Percentiles rank a stretch among this genome's conserved stretches.
Conservation (phyloP, 2,329 filamentous ascomycete genomes). For the Ophiostoma ips region DNA sequence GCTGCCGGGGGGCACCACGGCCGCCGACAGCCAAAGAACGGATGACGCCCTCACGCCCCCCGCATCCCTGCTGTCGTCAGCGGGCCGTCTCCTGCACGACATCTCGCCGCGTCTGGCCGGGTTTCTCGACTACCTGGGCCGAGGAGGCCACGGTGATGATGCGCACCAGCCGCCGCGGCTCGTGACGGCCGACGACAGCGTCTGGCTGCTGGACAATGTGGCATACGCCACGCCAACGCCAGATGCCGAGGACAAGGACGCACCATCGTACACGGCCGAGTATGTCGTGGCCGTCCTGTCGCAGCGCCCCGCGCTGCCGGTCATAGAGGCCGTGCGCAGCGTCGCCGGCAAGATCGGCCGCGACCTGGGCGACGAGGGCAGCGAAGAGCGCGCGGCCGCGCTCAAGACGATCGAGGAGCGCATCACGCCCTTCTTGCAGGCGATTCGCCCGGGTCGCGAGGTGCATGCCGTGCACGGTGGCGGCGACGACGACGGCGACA, state of each 20-base stretch:
- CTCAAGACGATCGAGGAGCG: conserved; percentile 47
- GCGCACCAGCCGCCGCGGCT: too few species aligned
- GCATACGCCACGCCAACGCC: conserved; percentile 41
- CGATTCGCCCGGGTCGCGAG: conserved; percentile 55
- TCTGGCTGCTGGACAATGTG: conserved; percentile 88
- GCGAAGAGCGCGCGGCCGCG: conserved; percentile 18
- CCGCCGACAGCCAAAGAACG: not conserved
- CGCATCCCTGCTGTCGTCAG: not conserved
- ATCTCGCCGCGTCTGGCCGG: conserved; percentile 20
- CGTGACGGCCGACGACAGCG: conserved; percentile 51
- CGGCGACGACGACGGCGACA: too few species aligned
- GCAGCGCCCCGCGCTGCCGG: conserved; percentile 50
- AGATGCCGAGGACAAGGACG: conserved; percentile 21
- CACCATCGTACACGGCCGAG: conserved; percentile 52
- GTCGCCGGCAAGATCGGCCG: conserved; percentile 53
- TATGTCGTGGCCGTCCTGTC: conserved; percentile 74
- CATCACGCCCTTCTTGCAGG: conserved; percentile 65
- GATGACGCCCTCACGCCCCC: conserved; percentile 9
- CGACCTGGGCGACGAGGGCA: conserved; percentile 24
- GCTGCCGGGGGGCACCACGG: conserved; percentile 22
- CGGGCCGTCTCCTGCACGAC: not conserved
- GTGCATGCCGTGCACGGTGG: conserved; percentile 48
- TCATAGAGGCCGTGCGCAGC: conserved; percentile 54
- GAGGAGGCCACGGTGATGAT: conserved; percentile 44
- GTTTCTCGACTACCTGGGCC: conserved; percentile 36